These are phyloP conservation scores for Zizania latifolia DNA, from an alignment of 176 grass and related monocot species.

Conservation along the genomic window DNA sequence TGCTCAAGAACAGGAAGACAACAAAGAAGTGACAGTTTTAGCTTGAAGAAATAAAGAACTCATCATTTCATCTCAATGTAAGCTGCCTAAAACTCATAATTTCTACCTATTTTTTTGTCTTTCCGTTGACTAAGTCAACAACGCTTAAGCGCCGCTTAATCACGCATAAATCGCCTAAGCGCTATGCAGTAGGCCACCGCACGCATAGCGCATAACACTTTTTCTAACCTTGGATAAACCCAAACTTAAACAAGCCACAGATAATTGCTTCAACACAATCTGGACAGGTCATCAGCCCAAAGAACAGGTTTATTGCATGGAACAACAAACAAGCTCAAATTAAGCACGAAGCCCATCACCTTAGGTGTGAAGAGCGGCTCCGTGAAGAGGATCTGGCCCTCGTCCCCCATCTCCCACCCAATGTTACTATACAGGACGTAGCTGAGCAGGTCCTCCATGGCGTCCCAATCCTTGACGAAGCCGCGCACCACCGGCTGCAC, in stretches of 20 bases:
- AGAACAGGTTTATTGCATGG: background rate
- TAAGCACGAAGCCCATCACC: constrained; percentile 24
- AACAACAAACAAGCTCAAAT: background rate
- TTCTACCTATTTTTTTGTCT: no score
- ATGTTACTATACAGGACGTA: constrained; percentile 83
- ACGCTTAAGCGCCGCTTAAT: no score
- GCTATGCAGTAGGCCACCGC: no score
- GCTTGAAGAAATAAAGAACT: no score
- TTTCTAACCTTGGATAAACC: no score
- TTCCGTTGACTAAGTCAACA: no score
- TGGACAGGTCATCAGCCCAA: background rate
- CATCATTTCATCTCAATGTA: no score
- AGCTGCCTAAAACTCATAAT: no score
- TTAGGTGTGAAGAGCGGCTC: constrained; percentile 93
- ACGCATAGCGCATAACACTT: no score
- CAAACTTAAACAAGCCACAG: background rate
- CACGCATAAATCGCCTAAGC: no score
- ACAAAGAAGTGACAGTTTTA: no score
- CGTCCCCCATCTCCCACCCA: constrained; percentile 96
- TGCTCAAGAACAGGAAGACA: no score
- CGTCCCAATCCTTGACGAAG: constrained; percentile 94
- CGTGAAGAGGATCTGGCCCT: constrained; percentile 94
- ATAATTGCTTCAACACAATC: background rate
- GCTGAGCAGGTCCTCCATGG: constrained; percentile 89
- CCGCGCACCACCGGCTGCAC: constrained; percentile 81